Conservation (phyloP, 2,329 filamentous ascomycete genomes). For the Penicillium italicum region DNA sequence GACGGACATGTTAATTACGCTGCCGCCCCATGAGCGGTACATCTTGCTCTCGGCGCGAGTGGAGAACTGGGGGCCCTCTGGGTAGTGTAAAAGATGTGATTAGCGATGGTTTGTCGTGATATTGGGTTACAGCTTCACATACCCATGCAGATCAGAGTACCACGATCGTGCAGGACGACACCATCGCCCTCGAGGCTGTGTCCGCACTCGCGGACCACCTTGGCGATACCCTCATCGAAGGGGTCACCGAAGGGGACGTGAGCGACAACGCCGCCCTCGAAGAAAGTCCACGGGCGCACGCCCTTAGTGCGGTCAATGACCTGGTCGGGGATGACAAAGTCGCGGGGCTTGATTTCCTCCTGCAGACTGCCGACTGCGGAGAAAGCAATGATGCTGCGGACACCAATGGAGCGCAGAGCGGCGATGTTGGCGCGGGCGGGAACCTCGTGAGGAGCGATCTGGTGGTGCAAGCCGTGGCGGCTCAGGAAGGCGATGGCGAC, state of each 20-base stretch:
- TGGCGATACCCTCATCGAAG: constrained; percentile 75
- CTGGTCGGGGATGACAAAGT: constrained; percentile 96
- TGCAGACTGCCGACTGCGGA: constrained; percentile 89
- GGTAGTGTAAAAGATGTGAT: neutral
- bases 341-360: constrained; percentile 89
- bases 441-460: constrained; percentile 92
- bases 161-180: constrained; percentile 76
- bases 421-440: constrained; percentile 93
- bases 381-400: constrained; percentile 89
- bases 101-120: neutral
- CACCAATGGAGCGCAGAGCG: constrained; percentile 86
- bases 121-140: constrained; percentile 33
- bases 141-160: constrained; percentile 90
- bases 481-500: constrained; percentile 83
- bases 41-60: constrained; percentile 93
- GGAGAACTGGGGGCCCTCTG: constrained; percentile 96
- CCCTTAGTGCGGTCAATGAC: constrained; percentile 97
- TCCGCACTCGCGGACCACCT: constrained; percentile 74
- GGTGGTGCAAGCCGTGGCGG: constrained; percentile 84
- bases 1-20: constrained; percentile 96
- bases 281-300: constrained; percentile 90
- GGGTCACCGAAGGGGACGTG: constrained; percentile 96
- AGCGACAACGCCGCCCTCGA: constrained; percentile 74
- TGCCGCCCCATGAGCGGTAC: constrained; percentile 90
- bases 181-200: constrained; percentile 75